Base-by-base conservation (phyloP, 2,329 filamentous ascomycete species). In the Dryadomyces quercus-mongolicae region DNA sequence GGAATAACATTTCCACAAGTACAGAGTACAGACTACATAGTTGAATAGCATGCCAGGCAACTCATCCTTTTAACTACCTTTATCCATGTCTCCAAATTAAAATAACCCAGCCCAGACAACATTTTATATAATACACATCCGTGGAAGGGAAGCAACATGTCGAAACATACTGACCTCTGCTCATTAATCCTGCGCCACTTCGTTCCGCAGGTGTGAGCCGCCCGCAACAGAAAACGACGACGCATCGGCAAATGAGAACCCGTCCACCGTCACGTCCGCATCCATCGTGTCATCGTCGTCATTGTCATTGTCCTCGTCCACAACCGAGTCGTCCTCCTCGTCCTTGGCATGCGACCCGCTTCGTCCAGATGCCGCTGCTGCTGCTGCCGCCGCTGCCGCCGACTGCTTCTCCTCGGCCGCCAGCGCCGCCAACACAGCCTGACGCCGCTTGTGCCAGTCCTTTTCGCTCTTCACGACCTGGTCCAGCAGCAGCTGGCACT, bases 401-500 rank as follows among this genome's bases (percentile, higher is more conserved):
- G 55, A 48, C 15, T 44, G 52, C 53, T 56, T 48, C 49, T 55
- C 55, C 10, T 77, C 66, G 18, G 74, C 66, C 10, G 76, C 71
- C 20, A 76, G 71, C 1, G 70, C 72, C 3, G 70, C 71, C 21
- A 82, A 68, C 5, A 84, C 77, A 5, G 74, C 73, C 61, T 76
- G 70, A 44, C 80, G 75, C 52, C 81, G 73, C 55, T 76, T 71
- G 60, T 82, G 79, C 70, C 84, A 82, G 65, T 84, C 81, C 38
- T 80, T 74, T 65, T 92, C 87, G 62, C 73, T 76, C 62, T 76
- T 68, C 60, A 88, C 76, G 36, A 85, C 76, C 63, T 89, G 87
- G 55, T 88, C 80, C n/a, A 93, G 68, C 18, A 92, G 68, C 34
- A 88, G 76, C 68, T 93, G 87, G 68, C 92, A 92, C 68, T 87